These are phyloP conservation scores for Thielaviopsis populi DNA, from an alignment of 2,329 filamentous ascomycete genomes.

Conservation along the genomic window DNA sequence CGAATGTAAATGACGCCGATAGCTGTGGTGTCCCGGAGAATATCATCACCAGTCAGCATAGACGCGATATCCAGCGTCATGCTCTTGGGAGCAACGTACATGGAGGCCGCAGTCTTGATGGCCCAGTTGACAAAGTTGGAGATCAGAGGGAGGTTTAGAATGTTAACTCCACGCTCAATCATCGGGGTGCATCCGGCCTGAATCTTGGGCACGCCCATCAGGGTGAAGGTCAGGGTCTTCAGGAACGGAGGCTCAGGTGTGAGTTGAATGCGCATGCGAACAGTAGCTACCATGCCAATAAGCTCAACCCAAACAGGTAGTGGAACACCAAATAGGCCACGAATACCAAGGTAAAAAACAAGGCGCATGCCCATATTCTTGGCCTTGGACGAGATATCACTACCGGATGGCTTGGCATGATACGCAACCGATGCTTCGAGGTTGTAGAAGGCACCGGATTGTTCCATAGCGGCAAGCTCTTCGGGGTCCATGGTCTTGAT, in stretches of 20 bases:
- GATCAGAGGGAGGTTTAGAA: slow-evolving; percentile 81
- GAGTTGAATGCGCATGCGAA: slow-evolving; percentile 68
- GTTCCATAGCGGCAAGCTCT: slow-evolving; percentile 75
- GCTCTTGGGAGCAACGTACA: slow-evolving; percentile 90
- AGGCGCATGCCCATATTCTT: slow-evolving; percentile 96
- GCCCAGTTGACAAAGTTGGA: slow-evolving; percentile 96
- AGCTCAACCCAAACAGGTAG: slow-evolving; percentile 83
- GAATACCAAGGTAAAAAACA: slow-evolving; percentile 83
- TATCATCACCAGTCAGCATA: slow-evolving; percentile 79
- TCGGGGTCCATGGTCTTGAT: slow-evolving; percentile 70
- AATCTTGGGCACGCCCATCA: slow-evolving; percentile 88
- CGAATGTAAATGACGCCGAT: slow-evolving; percentile 83
- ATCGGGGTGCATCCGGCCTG: slow-evolving; percentile 82
- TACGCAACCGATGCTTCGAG: slow-evolving; percentile 83
- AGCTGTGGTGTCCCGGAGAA: slow-evolving; percentile 77
- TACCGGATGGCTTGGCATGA: slow-evolving; percentile 62
- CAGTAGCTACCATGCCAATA: slow-evolving; percentile 77
- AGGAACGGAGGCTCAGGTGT: slow-evolving; percentile 83
- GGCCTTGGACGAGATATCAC: slow-evolving; percentile 62
- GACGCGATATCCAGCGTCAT: slow-evolving; percentile 84
- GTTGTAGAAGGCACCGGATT: slow-evolving; percentile 86
- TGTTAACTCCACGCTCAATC: slow-evolving; percentile 78
- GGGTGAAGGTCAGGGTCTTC: slow-evolving; percentile 79
- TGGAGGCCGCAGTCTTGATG: slow-evolving; percentile 68
- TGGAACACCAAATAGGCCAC: slow-evolving; percentile 76